Base-by-base conservation (phyloP, 805 yeast genomes). In the Candida coquimbonensis region DNA sequence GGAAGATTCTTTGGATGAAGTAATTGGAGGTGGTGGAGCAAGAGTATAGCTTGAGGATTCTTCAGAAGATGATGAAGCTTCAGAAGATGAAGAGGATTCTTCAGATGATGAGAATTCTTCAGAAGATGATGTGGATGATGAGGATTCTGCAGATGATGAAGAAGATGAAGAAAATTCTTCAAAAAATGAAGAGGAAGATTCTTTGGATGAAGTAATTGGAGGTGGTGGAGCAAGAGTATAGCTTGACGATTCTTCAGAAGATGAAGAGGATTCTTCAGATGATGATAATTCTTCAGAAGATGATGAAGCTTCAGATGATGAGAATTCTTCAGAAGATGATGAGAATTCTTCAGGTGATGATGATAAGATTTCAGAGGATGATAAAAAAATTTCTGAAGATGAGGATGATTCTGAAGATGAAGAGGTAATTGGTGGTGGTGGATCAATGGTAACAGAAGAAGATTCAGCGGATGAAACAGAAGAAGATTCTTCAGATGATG, bases 111-210 rank as follows among this genome's bases (percentile, higher is more conserved):
- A 36, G 7, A 45, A 36, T 9, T 39, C 12, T 14, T 13, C 17
- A 14, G 41, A 39, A 17, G 49, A 26, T 8, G 44, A 33, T 33
- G 37, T 14, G 9, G 33, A 13, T 14, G 34, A 25, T 24, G 38
- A 31, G 19, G 27, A 17, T 6, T 17, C 27, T 14, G 1, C 17
- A 14, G 44, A 39, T 12, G 49, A 26, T 9, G 44, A 40, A 13
- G 40, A 35, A 6, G 11, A 19, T 6, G 42, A 43, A 11, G n/a
- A n/a, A 11, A 37, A 32, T 12, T 9, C 31, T 26, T 39, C 47
- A 29, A 45, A 33, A 7, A 40, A 21, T 21, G 43, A 32, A 19
- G 47, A 32, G 5, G 49, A 31, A 21, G 39, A n/a, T n/a, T 12
- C n/a, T 21, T 25, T 36, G 9, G 47, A 37, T 14, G 47, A 29